phyloP scores from a whole-genome alignment of 1,284 basidiomycete species.

The Austroboletus novae-zelandiae region DNA sequence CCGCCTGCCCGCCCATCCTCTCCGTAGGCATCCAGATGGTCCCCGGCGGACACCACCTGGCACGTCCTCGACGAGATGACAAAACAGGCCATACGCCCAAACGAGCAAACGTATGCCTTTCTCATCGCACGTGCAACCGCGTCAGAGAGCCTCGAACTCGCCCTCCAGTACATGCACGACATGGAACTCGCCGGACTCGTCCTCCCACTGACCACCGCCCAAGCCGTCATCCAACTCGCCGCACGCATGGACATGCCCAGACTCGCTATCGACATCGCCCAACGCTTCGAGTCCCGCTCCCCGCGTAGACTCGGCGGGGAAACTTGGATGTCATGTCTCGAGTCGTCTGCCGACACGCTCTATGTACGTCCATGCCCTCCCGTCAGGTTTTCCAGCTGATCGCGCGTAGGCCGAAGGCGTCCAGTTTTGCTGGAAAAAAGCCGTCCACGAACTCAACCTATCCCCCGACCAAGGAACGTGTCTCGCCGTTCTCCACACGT shows the following conservation, averaged over 20 bases:
- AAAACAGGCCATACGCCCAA: slow-evolving; percentile 44
- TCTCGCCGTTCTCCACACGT: slow-evolving; percentile 65
- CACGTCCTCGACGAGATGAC: slow-evolving; percentile 47
- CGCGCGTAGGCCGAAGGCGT: slow-evolving; percentile 62
- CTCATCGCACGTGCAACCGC: slow-evolving; percentile 49
- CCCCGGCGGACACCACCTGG: slow-evolving; percentile 28
- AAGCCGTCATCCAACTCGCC: slow-evolving; percentile 49
- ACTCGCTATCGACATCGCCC: slow-evolving; percentile 67
- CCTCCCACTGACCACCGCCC: slow-evolving; percentile 48
- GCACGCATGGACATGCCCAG: slow-evolving; percentile 50
- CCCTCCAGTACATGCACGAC: slow-evolving; percentile 52
- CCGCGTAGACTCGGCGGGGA: slow-evolving; percentile 50
- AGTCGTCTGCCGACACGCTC: slow-evolving; percentile 52
- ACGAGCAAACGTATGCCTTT: slow-evolving; percentile 50
- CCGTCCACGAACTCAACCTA: slow-evolving; percentile 50
- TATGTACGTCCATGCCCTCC: slow-evolving; percentile 50
- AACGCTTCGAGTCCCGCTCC: slow-evolving; percentile 54
- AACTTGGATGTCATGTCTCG: slow-evolving; percentile 60
- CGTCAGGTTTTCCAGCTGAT: neutral
- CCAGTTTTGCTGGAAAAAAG: slow-evolving; percentile 58
- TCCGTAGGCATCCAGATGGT: slow-evolving; percentile 38
- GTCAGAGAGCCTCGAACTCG: slow-evolving; percentile 59
- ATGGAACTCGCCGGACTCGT: slow-evolving; percentile 47
- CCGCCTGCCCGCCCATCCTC: slow-evolving; percentile 3
- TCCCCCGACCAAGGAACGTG: slow-evolving; percentile 75